Conservation (phyloP, 1,139 yeast species). For the Zygoascus sp. region DNA sequence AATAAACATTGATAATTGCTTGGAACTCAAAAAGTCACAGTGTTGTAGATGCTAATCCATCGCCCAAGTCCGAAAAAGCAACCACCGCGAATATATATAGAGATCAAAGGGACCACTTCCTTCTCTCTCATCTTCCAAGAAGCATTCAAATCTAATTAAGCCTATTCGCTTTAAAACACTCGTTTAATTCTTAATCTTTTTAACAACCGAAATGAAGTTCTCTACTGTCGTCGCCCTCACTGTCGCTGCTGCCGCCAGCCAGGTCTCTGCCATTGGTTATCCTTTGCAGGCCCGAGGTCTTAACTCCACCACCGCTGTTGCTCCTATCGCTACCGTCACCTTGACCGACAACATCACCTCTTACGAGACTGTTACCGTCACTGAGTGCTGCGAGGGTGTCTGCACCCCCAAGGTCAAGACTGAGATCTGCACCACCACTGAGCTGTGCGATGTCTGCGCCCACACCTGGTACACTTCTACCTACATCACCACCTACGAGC, state of each 20-base stretch:
- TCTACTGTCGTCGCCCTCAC: slow-evolving; percentile 1
- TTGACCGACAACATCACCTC: slow-evolving; percentile 12
- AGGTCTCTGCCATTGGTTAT: slow-evolving; percentile 5
- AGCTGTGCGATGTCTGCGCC: slow-evolving; percentile 21
- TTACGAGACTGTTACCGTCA: slow-evolving; percentile 27
- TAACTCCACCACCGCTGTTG: slow-evolving; percentile 16
- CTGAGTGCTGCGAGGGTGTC: slow-evolving; percentile 27
- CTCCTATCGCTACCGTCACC: slow-evolving; percentile 18
- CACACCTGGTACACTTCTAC: slow-evolving; percentile 19
- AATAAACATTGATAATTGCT: background rate
- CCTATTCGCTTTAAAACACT: slow-evolving; percentile 5
- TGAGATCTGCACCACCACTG: slow-evolving; percentile 21
- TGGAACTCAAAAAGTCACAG: background rate
- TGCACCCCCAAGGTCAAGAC: slow-evolving; percentile 25
- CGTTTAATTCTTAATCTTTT: background rate
- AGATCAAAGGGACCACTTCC: background rate
- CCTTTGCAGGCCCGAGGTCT: slow-evolving; percentile 3
- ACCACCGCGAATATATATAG: background rate
- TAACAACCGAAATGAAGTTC: slow-evolving; percentile 8
- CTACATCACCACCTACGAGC: slow-evolving; percentile 18
- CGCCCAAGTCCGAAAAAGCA: background rate
- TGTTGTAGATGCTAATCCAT: background rate
- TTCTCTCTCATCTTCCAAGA: too few relatives aligned
- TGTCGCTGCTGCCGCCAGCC: slow-evolving; percentile 10
- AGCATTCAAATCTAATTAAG: background rate